Base-by-base conservation (phyloP, 768 basidiomycete species). In the Tricholoma bakamatsutake region DNA sequence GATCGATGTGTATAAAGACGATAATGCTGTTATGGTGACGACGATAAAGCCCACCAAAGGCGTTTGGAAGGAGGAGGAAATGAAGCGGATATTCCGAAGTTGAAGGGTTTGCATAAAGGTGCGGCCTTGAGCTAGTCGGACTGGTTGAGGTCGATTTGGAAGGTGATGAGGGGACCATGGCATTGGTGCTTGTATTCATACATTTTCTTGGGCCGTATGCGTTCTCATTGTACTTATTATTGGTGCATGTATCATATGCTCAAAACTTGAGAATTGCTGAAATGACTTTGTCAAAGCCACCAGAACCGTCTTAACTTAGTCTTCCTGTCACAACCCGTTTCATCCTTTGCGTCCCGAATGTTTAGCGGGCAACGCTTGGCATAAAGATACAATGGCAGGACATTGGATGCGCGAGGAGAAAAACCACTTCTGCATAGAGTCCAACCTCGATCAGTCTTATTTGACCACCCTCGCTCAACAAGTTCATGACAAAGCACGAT, bases 51-150 rank as follows among this genome's bases (percentile, higher is more conserved):
- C 42, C 12, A 18, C 17, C 28, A 31, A 42, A 48, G 18, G 39
- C 24, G 35, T 42, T 34, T 15, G 47, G 51, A 15, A 54, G 50
- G 21, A 39, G 42, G 34, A 35, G n/a, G 62, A 58, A 42, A 18
- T 56, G 53, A 51, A 33, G 50, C 50, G 30, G 47, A 34, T 50
- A 51, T 59, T 28, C 58, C 55, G 2, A 18, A 43, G 28, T 27
- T 43, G 39, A 52, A 35, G 12, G 30, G 34, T 15, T 30, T 43
- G 27, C 21, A n/a, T n/a, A n/a, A 43, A 43, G 39, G 39, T 15
- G 33, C 33, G 50, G 34, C 34, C 34, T 37, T 51, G 34, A 51
- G 30, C 27, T 51, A 42, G 17, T 21, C 40, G 7, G 5, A 2
- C 39, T 17, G 17, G n/a, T 40, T 17, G 39, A 34, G 11, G 5